Conservation (phyloP, 2,329 filamentous ascomycete species). For the Bipolaris bicolor region DNA sequence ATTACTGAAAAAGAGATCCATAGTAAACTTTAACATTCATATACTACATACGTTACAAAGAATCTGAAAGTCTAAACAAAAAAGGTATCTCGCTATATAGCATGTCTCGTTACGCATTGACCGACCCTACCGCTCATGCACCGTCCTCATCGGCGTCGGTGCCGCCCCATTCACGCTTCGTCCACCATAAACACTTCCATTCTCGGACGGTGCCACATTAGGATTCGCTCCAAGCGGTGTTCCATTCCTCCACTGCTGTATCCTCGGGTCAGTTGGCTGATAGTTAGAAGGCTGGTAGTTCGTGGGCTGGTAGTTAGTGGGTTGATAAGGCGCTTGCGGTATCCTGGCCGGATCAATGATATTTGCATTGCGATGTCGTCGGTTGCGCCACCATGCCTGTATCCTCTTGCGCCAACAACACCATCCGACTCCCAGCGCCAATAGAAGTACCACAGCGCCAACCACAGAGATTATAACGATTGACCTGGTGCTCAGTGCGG, state of each 20-base stretch:
- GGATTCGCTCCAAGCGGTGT: neutral
- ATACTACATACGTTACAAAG: no score
- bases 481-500: slow-evolving; percentile 2
- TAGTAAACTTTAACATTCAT: no score
- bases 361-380: no score
- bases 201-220: neutral
- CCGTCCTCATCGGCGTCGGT: neutral
- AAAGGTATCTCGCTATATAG: no score
- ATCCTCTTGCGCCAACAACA: neutral
- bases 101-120: no score
- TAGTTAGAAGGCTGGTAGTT: no score
- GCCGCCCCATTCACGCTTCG: neutral
- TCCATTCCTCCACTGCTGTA: neutral
- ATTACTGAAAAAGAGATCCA: no score
- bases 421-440: neutral
- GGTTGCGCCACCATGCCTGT: neutral
- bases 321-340: neutral
- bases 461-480: slow-evolving; percentile 6
- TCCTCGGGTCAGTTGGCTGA: neutral
- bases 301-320: neutral
- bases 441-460: neutral
- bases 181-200: neutral
- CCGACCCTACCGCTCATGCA: neutral
- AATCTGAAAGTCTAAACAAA: no score
- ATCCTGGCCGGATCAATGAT: neutral